Conservation (phyloP, 75 land plant genomes). For the Sequoia sempervirens region DNA sequence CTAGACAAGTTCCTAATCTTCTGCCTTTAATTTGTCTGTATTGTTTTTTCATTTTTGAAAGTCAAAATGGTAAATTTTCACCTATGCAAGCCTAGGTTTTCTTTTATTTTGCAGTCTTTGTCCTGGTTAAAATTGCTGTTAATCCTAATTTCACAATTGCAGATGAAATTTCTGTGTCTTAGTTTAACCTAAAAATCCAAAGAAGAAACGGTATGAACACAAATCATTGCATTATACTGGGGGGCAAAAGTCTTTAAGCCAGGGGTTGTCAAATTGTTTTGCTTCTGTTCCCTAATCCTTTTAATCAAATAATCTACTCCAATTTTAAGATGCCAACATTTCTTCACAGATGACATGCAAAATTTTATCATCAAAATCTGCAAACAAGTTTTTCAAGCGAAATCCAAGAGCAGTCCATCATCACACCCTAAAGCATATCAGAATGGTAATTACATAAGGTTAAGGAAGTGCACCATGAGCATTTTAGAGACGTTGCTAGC, state of each 20-base stretch:
- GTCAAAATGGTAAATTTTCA: neutral
- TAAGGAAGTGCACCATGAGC: slow-evolving; percentile 16
- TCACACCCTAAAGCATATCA: neutral
- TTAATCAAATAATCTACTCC: neutral
- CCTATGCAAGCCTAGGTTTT: neutral
- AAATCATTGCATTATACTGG: too few species aligned
- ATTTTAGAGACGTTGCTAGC: slow-evolving; percentile 39
- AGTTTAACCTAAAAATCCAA: too few species aligned
- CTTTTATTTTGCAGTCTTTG: too few species aligned
- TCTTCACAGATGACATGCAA: neutral
- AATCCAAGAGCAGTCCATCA: neutral
- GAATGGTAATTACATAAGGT: neutral
- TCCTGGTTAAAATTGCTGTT: too few species aligned
- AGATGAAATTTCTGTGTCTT: too few species aligned
- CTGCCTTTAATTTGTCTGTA: too few species aligned
- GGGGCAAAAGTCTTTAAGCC: too few species aligned
- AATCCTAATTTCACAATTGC: too few species aligned
- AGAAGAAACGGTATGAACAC: too few species aligned
- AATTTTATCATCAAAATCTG: neutral
- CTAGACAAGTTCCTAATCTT: too few species aligned
- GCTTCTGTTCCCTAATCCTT: neutral
- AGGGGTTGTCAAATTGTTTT: too few species aligned
- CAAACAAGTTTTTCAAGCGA: neutral
- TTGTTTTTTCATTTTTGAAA: too few species aligned
- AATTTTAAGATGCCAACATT: neutral